phyloP scores from a whole-genome alignment of 1,284 basidiomycete genomes.

The Pholiota adiposa region DNA sequence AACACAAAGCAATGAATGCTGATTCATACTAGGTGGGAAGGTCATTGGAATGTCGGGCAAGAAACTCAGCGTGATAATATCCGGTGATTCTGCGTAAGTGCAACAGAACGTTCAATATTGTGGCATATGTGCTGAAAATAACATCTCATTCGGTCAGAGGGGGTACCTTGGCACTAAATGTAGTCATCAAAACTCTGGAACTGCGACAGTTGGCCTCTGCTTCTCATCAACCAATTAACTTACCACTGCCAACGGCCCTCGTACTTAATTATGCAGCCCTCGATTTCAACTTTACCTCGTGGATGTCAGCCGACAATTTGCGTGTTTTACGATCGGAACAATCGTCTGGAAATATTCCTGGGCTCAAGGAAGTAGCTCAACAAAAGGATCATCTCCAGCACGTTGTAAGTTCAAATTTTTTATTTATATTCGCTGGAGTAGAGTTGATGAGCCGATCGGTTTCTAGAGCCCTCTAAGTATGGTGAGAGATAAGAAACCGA shows the following conservation, averaged over 20 bases:
- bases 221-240: conserved; percentile 39
- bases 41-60: conserved; percentile 86
- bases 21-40: conserved; percentile 52
- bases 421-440: background rate
- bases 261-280: conserved; percentile 84
- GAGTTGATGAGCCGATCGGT: conserved; percentile 3
- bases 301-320: conserved; percentile 93
- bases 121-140: conserved; percentile 7
- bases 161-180: conserved; percentile 81
- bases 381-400: conserved; percentile 91
- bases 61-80: conserved; percentile 75
- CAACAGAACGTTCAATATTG: conserved; percentile 3
- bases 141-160: conserved; percentile 60
- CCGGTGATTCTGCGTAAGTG: conserved; percentile 92
- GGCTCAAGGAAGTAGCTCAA: conserved; percentile 64
- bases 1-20: conserved; percentile 1
- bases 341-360: conserved; percentile 72
- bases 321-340: conserved; percentile 83
- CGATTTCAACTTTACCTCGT: conserved; percentile 97
- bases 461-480: conserved; percentile 79
- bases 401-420: conserved; percentile 42
- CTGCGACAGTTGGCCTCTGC: conserved; percentile 49
- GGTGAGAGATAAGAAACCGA: conserved; percentile 68
- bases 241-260: conserved; percentile 73
- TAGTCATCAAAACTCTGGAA: conserved; percentile 86